These are phyloP conservation scores for Cryphonectria radicalis DNA, from an alignment of 2,329 filamentous ascomycete species.

Conservation along the genomic window DNA sequence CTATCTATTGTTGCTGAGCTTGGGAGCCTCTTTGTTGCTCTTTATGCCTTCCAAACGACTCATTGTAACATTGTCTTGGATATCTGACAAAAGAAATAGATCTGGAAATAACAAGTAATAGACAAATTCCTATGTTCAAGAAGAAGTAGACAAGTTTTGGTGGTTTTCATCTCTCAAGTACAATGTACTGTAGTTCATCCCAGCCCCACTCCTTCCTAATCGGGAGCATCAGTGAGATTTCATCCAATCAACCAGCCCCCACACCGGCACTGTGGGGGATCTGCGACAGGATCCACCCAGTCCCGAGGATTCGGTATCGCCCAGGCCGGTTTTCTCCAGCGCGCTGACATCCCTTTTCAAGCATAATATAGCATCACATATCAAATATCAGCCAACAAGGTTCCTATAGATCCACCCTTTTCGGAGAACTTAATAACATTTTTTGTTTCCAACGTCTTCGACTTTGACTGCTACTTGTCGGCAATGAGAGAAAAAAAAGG, in stretches of 20 bases:
- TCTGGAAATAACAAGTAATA: too few relatives aligned
- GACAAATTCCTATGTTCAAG: not conserved
- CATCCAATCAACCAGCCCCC: slow-evolving; percentile 13
- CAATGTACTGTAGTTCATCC: not conserved
- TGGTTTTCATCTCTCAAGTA: too few relatives aligned
- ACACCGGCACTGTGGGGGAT: not conserved
- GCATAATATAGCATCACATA: not conserved
- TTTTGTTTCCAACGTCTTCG: not conserved
- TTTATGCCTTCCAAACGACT: too few relatives aligned
- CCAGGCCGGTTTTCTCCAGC: not conserved
- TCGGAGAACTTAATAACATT: not conserved
- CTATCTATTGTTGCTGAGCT: too few relatives aligned
- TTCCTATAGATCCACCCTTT: not conserved
- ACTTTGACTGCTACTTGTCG: too few relatives aligned
- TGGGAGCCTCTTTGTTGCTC: too few relatives aligned
- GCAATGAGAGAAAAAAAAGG: not conserved
- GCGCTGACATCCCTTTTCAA: not conserved
- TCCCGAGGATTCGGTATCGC: not conserved
- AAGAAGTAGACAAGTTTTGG: not conserved
- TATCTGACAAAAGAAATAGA: too few relatives aligned
- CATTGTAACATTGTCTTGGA: too few relatives aligned
- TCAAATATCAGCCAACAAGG: not conserved
- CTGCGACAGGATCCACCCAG: slow-evolving; percentile 7
- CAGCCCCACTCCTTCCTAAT: slow-evolving; percentile 23
- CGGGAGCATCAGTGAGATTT: slow-evolving; percentile 1